These are phyloP conservation scores for Chloropicon primus DNA, from an alignment of 139 green algal genomes.

Conservation along the genomic window DNA sequence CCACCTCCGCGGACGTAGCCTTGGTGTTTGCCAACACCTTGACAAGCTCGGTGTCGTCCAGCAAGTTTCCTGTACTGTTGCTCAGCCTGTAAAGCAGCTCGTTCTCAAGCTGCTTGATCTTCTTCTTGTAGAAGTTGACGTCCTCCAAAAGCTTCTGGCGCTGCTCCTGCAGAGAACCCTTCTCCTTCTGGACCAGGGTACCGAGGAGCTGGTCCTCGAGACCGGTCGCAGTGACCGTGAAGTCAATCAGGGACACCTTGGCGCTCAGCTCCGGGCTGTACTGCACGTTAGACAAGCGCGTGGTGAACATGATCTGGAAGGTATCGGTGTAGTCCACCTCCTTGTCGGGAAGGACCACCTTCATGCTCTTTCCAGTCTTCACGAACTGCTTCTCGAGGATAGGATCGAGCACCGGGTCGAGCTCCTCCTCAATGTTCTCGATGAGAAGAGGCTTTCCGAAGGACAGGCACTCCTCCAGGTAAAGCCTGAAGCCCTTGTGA, in stretches of 20 bases:
- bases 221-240: constrained; percentile 80
- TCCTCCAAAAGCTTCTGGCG: constrained; percentile 72
- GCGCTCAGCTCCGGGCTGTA: constrained; percentile 83
- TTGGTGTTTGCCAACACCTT: constrained; percentile 9
- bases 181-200: constrained; percentile 88
- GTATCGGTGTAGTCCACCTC: constrained; percentile 77
- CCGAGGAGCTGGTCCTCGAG: constrained; percentile 92
- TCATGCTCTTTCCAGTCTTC: constrained; percentile 17
- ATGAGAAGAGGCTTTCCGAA: constrained; percentile 83
- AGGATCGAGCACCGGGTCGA: constrained; percentile 82
- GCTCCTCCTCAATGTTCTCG: constrained; percentile 88
- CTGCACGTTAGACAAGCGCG: constrained; percentile 76
- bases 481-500: constrained; percentile 74
- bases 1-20: constrained; percentile 67
- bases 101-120: constrained; percentile 88
- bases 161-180: constrained; percentile 88
- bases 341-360: constrained; percentile 45
- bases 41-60: constrained; percentile 92
- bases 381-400: constrained; percentile 67
- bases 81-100: constrained; percentile 79
- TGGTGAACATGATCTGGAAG: constrained; percentile 84
- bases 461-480: constrained; percentile 80
- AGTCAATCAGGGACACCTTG: constrained; percentile 81
- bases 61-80: constrained; percentile 67
- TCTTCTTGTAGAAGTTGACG: constrained; percentile 72